Evolutionary conservation across 2,329 filamentous ascomycete species (phyloP).

Genomic region (Cladophialophora chaetospira): DNA sequence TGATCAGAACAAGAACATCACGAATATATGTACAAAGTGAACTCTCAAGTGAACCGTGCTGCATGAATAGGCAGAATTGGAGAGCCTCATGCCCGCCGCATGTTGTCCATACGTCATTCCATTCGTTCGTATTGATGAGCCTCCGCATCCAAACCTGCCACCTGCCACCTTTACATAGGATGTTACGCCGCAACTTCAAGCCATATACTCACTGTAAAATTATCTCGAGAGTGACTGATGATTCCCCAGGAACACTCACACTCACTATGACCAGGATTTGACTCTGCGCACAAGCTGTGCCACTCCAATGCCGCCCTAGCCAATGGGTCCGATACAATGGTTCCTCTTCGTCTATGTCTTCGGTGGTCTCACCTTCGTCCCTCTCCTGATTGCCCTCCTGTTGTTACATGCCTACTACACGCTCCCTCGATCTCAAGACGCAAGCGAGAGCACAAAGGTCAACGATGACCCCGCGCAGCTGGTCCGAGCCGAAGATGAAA

Average conservation of each 20-base stretch:
- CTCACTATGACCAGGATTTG: too few relatives aligned
- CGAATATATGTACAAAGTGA: too few relatives aligned
- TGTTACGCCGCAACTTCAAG: background rate
- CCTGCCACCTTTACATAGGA: background rate
- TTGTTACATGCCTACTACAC: slow-evolving; percentile 69
- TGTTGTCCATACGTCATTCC: slow-evolving; percentile 11
- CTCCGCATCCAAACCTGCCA: background rate
- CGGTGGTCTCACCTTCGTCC: slow-evolving; percentile 85
- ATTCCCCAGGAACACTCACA: too few relatives aligned
- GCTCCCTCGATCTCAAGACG: slow-evolving; percentile 52
- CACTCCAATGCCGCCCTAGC: slow-evolving; percentile 21
- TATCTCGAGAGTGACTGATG: background rate
- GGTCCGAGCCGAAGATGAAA: slow-evolving; percentile 64
- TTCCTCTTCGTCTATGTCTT: slow-evolving; percentile 78
- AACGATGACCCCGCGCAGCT: slow-evolving; percentile 43
- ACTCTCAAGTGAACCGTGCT: too few relatives aligned
- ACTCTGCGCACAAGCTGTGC: background rate
- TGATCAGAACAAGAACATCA: background rate
- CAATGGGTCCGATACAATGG: slow-evolving; percentile 34
- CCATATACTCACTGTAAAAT: background rate
- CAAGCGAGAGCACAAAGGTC: background rate
- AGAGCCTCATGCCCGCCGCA: too few relatives aligned
- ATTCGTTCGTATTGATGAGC: slow-evolving; percentile 4
- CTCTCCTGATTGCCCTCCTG: slow-evolving; percentile 64
- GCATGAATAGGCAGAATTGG: too few relatives aligned